phyloP scores from a whole-genome alignment of 331 rosid genomes.

The Prunus yedoensis region DNA sequence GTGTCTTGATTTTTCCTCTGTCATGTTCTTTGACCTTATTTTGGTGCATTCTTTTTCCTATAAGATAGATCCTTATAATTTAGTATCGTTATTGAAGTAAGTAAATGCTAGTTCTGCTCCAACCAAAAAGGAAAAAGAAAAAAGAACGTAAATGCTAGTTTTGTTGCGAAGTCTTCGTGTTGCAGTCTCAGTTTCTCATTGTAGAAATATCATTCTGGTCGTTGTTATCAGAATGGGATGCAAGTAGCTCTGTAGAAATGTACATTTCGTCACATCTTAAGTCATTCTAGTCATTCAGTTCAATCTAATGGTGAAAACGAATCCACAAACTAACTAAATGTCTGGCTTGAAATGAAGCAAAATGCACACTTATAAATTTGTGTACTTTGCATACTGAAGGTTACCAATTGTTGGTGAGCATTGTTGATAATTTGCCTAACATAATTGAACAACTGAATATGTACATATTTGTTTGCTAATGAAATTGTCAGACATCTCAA shows the following conservation, averaged over 20 bases:
- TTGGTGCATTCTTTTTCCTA: neutral
- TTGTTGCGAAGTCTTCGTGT: neutral
- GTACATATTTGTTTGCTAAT: neutral
- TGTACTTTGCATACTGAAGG: neutral
- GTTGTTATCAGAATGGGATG: neutral
- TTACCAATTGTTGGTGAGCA: neutral
- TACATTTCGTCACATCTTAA: neutral
- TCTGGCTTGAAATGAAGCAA: neutral
- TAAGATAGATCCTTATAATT: neutral
- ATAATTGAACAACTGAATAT: neutral
- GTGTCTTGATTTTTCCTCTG: neutral
- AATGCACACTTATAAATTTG: neutral
- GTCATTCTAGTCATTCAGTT: neutral
- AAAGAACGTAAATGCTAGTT: neutral
- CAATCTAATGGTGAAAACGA: neutral
- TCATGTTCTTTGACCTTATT: constrained; percentile 14
- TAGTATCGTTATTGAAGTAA: neutral
- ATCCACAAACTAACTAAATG: neutral
- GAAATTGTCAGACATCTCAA: constrained; percentile 2
- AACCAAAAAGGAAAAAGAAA: too few species aligned
- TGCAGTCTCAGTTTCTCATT: neutral
- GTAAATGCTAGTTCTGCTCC: neutral
- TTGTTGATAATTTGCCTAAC: constrained; percentile 3
- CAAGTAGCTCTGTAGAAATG: neutral
- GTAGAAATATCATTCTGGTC: neutral